Evolutionary conservation across 2,329 filamentous ascomycete species (phyloP).

Genomic region (Fusarium veterinarium): DNA sequence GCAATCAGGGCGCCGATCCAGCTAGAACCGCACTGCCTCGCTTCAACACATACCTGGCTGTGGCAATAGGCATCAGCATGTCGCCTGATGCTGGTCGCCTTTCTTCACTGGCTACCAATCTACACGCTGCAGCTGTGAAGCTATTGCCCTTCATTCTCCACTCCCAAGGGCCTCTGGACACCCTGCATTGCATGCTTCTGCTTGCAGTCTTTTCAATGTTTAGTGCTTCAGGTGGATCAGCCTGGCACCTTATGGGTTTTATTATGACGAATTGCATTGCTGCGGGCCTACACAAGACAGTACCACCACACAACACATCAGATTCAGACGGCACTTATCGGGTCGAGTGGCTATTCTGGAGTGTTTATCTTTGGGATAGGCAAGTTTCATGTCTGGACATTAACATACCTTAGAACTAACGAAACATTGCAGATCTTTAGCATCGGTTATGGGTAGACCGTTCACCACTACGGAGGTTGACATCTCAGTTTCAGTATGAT

Average conservation of each 20-base stretch:
- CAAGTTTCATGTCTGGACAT: no score
- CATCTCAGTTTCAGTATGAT: constrained; percentile 8
- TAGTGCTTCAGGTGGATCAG: constrained; percentile 3
- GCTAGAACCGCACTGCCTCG: background rate
- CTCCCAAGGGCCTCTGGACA: constrained; percentile 1
- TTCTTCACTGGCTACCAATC: background rate
- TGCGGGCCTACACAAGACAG: background rate
- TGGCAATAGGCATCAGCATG: constrained; percentile 21
- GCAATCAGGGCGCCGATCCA: fast-evolving
- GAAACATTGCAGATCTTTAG: background rate
- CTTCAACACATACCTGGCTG: constrained; percentile 10
- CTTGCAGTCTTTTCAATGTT: constrained; percentile 15
- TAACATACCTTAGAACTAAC: background rate
- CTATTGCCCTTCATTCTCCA: background rate
- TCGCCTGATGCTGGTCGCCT: background rate
- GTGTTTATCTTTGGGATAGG: constrained; percentile 12
- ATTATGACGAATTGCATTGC: constrained; percentile 28
- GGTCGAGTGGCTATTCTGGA: constrained; percentile 22
- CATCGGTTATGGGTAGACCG: background rate
- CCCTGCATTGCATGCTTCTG: constrained; percentile 18
- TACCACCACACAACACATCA: background rate
- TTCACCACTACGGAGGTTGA: constrained; percentile 7
- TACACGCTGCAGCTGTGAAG: constrained; percentile 8
- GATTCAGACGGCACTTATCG: background rate
- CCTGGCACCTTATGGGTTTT: constrained; percentile 10